A percentile compares a stretch with the other conserved stretches of the same genome.
phyloP scores from a whole-genome alignment of 768 basidiomycete genomes.

The Trametes coccinea region DNA sequence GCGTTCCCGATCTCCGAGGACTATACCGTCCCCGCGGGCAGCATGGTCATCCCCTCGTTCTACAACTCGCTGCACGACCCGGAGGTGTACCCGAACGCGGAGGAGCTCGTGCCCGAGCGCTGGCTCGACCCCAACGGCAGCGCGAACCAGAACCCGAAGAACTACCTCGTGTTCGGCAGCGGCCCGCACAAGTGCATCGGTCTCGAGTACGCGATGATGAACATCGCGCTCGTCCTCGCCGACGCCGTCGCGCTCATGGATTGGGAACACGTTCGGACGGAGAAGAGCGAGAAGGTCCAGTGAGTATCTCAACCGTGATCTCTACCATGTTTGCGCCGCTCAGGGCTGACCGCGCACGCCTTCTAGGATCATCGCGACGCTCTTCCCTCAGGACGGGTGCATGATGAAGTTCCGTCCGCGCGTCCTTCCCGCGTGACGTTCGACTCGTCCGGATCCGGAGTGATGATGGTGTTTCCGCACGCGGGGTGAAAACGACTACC shows the following conservation, averaged over 20 bases:
- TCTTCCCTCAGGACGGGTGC: constrained; percentile 96
- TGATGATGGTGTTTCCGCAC: neutral
- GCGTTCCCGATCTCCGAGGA: constrained; percentile 90
- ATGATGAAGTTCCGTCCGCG: constrained; percentile 76
- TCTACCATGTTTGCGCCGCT: neutral
- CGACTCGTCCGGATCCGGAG: neutral
- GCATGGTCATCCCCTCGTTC: constrained; percentile 95
- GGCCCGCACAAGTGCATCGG: constrained; percentile 95
- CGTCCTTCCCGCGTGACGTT: constrained; percentile 12
- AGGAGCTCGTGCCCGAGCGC: constrained; percentile 81
- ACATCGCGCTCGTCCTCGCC: constrained; percentile 83
- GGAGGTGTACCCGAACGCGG: constrained; percentile 83
- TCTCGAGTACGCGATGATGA: constrained; percentile 89
- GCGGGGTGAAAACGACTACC: constrained; percentile 11
- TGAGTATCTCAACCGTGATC: constrained; percentile 43
- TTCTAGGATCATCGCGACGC: constrained; percentile 85
- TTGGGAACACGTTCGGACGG: constrained; percentile 86
- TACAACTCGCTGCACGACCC: constrained; percentile 93
- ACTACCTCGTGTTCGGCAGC: constrained; percentile 94
- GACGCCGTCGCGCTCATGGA: constrained; percentile 79
- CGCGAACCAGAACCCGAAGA: constrained; percentile 85
- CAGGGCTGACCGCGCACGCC: neutral
- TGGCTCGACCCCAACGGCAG: constrained; percentile 84
- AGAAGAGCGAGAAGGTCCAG: constrained; percentile 78
- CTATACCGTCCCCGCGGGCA: constrained; percentile 88